Evolutionary conservation across 2,329 filamentous ascomycete species (phyloP).

Genomic region (Botryotinia convoluta): DNA sequence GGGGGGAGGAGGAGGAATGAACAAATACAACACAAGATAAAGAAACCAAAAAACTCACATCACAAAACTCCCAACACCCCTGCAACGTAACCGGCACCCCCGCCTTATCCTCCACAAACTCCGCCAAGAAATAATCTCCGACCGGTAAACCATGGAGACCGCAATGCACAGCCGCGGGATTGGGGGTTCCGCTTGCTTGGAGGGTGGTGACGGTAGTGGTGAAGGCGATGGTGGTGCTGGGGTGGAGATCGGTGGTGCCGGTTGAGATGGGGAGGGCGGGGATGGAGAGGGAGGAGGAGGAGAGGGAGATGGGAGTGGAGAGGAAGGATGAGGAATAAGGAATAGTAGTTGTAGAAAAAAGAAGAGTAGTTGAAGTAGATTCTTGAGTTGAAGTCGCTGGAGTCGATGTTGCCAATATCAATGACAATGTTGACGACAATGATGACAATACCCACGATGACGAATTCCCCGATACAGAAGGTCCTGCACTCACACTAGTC

Average conservation of each 20-base stretch:
- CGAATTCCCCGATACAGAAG: not conserved
- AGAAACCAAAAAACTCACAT: constrained; percentile 28
- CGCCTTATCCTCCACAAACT: constrained; percentile 40
- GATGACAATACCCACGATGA: not conserved
- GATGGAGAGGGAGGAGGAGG: constrained; percentile 21
- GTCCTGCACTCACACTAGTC: not conserved
- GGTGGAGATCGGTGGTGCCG: constrained; percentile 30
- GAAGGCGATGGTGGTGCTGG: constrained; percentile 27
- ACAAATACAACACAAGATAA: no score
- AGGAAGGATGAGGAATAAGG: constrained; percentile 31
- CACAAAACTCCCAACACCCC: constrained; percentile 46
- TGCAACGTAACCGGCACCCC: constrained; percentile 41
- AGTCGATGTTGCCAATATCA: not conserved
- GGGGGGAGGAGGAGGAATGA: not conserved
- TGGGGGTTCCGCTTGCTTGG: constrained; percentile 38
- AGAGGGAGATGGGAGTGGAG: not conserved
- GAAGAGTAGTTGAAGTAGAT: not conserved
- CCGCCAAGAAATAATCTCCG: constrained; percentile 42
- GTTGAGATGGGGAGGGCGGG: constrained; percentile 38
- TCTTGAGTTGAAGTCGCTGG: not conserved
- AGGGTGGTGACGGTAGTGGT: constrained; percentile 38
- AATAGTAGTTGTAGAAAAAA: not conserved
- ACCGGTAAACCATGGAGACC: constrained; percentile 41
- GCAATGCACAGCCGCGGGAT: constrained; percentile 39
- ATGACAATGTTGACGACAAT: no score